These are phyloP conservation scores for Phellinidium pouzarii DNA, from an alignment of 1,284 basidiomycete species.

Conservation along the genomic window DNA sequence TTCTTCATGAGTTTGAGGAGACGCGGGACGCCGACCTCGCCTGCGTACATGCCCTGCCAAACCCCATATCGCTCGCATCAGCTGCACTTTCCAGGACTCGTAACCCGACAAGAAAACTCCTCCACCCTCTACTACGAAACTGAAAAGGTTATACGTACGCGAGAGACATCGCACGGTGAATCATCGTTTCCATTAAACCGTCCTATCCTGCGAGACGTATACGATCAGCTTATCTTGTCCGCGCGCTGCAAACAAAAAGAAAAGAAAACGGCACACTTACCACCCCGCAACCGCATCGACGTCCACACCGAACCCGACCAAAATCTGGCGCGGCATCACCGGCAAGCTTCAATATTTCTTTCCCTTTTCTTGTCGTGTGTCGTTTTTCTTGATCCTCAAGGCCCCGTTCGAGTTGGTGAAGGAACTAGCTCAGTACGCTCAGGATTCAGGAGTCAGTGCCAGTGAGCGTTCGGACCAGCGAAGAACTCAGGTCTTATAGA, in stretches of 20 bases:
- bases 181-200: conserved; percentile 52
- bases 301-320: conserved; percentile 52
- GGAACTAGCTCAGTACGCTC: too few species aligned
- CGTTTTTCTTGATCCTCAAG: too few species aligned
- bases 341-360: too few species aligned
- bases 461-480: too few species aligned
- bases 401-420: too few species aligned
- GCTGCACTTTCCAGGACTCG: not conserved
- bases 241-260: not conserved
- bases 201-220: not conserved
- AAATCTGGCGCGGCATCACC: conserved; percentile 25
- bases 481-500: too few species aligned
- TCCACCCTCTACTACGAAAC: too few species aligned
- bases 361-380: too few species aligned
- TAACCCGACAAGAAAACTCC: too few species aligned
- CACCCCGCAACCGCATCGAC: conserved; percentile 63
- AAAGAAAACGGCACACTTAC: conserved; percentile 27
- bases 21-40: conserved; percentile 64
- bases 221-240: not conserved
- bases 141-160: conserved; percentile 30
- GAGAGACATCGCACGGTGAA: conserved; percentile 57
- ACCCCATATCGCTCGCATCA: not conserved
- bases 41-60: conserved; percentile 60
- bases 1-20: conserved; percentile 70
- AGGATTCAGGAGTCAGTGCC: too few species aligned